A percentile compares a stretch with the other conserved stretches of the same genome.
phyloP scores from a whole-genome alignment of 2,329 filamentous ascomycete genomes.

The Bimuria novae-zelandiae region DNA sequence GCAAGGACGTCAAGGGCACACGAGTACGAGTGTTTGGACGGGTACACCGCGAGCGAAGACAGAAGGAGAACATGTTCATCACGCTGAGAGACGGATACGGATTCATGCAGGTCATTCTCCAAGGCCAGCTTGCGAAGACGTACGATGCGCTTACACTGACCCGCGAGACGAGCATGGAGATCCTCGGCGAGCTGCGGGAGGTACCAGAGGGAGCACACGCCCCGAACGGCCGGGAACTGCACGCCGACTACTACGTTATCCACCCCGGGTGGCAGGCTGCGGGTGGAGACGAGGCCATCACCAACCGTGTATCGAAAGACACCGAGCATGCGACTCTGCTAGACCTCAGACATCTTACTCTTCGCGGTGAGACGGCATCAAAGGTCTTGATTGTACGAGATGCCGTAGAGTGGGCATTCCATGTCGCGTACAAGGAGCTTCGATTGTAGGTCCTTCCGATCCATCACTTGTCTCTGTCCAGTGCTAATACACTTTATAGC shows the following conservation, averaged over 20 bases:
- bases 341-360: slow-evolving; percentile 80
- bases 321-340: slow-evolving; percentile 74
- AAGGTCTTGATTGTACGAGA: slow-evolving; percentile 86
- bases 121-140: slow-evolving; percentile 83
- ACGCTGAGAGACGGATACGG: slow-evolving; percentile 85
- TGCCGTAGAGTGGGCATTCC: slow-evolving; percentile 79
- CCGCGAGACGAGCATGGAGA: slow-evolving; percentile 82
- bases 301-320: slow-evolving; percentile 75
- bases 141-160: slow-evolving; percentile 87
- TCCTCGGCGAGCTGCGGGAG: slow-evolving; percentile 81
- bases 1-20: slow-evolving; percentile 64
- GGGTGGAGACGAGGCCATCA: slow-evolving; percentile 87
- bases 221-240: slow-evolving; percentile 82
- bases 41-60: slow-evolving; percentile 78
- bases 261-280: slow-evolving; percentile 70
- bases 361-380: slow-evolving; percentile 83
- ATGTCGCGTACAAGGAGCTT: slow-evolving; percentile 75
- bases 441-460: slow-evolving; percentile 53
- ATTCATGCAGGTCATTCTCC: slow-evolving; percentile 81
- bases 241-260: slow-evolving; percentile 86
- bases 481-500: background rate
- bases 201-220: slow-evolving; percentile 79
- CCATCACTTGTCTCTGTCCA: background rate
- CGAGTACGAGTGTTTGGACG: slow-evolving; percentile 80
- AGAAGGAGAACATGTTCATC: slow-evolving; percentile 86